Base-by-base conservation (phyloP, 441 rosid species). In the Hura crepitans region DNA sequence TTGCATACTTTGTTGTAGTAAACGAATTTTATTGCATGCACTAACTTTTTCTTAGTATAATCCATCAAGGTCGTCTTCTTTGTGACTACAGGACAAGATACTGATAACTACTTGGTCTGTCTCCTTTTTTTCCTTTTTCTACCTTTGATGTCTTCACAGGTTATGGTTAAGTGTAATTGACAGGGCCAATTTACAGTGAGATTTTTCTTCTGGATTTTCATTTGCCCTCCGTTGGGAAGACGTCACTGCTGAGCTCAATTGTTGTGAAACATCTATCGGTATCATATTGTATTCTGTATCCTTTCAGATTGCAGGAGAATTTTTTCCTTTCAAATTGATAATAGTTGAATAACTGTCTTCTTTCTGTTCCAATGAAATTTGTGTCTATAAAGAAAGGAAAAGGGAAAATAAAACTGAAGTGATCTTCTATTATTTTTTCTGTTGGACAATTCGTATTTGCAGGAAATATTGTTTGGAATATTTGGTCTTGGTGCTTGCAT, bases 11-110 rank as follows among this genome's bases (percentile, higher is more conserved):
- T 10, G 53, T 25, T 49, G 47, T 49, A 22, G 49, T 59, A 77
- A 57, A 65, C 42, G 53, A 27, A 51, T 28, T 65, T 39, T 69
- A 13, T 62, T 62, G 27, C 55, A 71, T 71, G 62, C 61, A 49
- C 69, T 61, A 27, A 39, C 57, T 51, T 62, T 8, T 58, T 58
- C 42, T 35, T 51, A 68, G 49, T 9, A 51, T 23, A 22, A 23
- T 62, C 22, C 27, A 15, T 50, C 23, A 35, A 49, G 59, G 13
- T 35, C 22, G 25, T n/a, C 7, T 22, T 33, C 22, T 35, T 39
- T 55, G 25, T 50, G 58, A 5, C 28, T 31, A 45, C 30, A 47
- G 30, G 22, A 30, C 50, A 66, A 33, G 28, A 28, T 57, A 17
- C 46, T 45, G 2, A 23, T 39, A 58, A 33, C 27, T 37, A 56